Percentiles rank a stretch among this genome's conserved stretches.
phyloP scores from a whole-genome alignment of 257 asterid species.

The Galeopsis tetrahit region DNA sequence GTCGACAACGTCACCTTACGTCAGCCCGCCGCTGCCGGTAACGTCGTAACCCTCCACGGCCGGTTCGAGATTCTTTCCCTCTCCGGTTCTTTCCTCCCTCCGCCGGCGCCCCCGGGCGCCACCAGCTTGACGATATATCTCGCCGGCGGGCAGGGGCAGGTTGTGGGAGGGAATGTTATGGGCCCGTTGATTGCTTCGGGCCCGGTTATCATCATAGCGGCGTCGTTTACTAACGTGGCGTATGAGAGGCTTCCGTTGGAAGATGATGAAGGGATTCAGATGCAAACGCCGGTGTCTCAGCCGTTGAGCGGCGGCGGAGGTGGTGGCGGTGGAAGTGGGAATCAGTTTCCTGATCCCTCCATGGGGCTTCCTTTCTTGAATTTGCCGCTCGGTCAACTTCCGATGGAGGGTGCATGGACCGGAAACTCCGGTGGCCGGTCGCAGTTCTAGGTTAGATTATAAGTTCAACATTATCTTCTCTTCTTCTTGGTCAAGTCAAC shows the following conservation, averaged over 20 bases:
- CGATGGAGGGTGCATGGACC: conserved; percentile 73
- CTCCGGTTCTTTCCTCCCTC: conserved; percentile 83
- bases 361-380: conserved; percentile 76
- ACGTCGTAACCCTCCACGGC: conserved; percentile 77
- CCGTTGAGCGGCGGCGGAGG: conserved; percentile 36
- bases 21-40: conserved; percentile 71
- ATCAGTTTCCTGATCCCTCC: conserved; percentile 62
- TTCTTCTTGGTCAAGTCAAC: conserved; percentile 16
- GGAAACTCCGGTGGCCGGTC: conserved; percentile 58
- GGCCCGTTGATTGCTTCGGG: conserved; percentile 80
- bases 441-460: conserved; percentile 38
- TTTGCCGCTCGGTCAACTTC: conserved; percentile 64
- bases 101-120: conserved; percentile 95
- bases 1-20: conserved; percentile 80
- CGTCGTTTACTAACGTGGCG: conserved; percentile 84
- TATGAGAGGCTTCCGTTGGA: conserved; percentile 82
- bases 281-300: conserved; percentile 55
- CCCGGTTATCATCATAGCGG: conserved; percentile 74
- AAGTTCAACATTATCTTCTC: conserved; percentile 41
- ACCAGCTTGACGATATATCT: conserved; percentile 76
- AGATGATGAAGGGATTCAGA: conserved; percentile 65
- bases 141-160: conserved; percentile 91
- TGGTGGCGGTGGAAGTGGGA: conserved; percentile 32
- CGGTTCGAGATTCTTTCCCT: conserved; percentile 74
- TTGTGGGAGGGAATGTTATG: conserved; percentile 87